A percentile compares a stretch with the other conserved stretches of the same genome.
phyloP scores from a whole-genome alignment of 2,329 filamentous ascomycete species.

The Pestalotiopsis sp. region DNA sequence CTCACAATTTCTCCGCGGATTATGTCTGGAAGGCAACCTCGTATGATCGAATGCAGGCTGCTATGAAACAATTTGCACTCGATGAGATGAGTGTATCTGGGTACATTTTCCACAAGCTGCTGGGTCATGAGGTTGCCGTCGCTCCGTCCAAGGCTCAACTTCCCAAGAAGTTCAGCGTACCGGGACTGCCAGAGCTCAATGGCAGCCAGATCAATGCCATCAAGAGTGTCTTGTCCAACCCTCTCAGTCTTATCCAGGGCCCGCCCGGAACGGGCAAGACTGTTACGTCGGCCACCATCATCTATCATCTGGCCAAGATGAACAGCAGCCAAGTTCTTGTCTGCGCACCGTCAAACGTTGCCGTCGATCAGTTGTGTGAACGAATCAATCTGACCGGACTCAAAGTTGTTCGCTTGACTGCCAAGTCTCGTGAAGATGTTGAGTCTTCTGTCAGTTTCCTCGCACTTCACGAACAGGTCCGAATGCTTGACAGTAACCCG shows the following conservation, averaged over 20 bases:
- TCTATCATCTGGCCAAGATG: constrained; percentile 95
- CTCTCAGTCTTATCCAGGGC: constrained; percentile 93
- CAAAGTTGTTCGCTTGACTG: constrained; percentile 97
- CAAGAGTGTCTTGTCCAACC: constrained; percentile 91
- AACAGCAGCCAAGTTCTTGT: constrained; percentile 94
- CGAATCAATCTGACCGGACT: constrained; percentile 92
- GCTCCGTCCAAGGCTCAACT: constrained; percentile 95
- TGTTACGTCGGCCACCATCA: constrained; percentile 97
- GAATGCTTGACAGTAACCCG: constrained; percentile 94
- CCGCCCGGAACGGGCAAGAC: constrained; percentile 98
- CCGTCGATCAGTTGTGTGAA: constrained; percentile 96
- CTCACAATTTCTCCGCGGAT: constrained; percentile 96
- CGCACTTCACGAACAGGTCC: constrained; percentile 94
- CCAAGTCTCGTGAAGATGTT: constrained; percentile 97
- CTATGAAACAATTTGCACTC: constrained; percentile 98
- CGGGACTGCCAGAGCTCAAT: constrained; percentile 92
- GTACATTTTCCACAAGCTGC: constrained; percentile 96
- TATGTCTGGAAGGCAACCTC: constrained; percentile 99
- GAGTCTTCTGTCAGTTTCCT: constrained; percentile 97
- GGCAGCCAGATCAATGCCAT: constrained; percentile 95
- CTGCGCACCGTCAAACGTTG: constrained; percentile 96
- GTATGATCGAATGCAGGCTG: constrained; percentile 98
- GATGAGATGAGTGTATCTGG: constrained; percentile 98
- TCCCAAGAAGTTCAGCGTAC: constrained; percentile 96
- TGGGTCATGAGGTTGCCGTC: constrained; percentile 92